Evolutionary conservation across 164 flowering plant species (phyloP).

Genomic region (Magnolia kwangsiensis): DNA sequence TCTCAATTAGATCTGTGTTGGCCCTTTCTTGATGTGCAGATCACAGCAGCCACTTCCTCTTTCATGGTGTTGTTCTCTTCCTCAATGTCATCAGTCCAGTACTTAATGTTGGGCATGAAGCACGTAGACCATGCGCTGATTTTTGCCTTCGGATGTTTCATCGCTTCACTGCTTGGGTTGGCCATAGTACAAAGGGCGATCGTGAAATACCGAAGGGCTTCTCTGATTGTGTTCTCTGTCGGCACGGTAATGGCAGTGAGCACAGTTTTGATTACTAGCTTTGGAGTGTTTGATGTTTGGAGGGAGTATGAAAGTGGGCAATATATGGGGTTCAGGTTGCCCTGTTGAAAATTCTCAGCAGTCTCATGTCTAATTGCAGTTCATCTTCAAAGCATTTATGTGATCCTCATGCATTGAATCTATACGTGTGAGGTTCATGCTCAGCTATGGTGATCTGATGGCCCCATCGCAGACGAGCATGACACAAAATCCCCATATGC

Average conservation of each 20-base stretch:
- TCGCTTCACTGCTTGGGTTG: slow-evolving; percentile 50
- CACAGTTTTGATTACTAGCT: slow-evolving; percentile 51
- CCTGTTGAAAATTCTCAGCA: slow-evolving; percentile 31
- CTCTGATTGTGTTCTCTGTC: slow-evolving; percentile 67
- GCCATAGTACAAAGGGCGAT: slow-evolving; percentile 44
- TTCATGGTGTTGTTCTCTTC: slow-evolving; percentile 77
- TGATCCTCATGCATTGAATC: too few relatives aligned
- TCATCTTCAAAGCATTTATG: too few relatives aligned
- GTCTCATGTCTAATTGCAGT: too few relatives aligned
- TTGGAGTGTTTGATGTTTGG: slow-evolving; percentile 51
- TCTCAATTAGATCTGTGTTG: not conserved
- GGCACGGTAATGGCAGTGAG: slow-evolving; percentile 60
- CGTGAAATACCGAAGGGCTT: slow-evolving; percentile 44
- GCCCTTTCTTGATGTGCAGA: slow-evolving; percentile 28
- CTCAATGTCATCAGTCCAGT: slow-evolving; percentile 65
- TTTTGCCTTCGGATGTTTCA: slow-evolving; percentile 40
- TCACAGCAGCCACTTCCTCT: slow-evolving; percentile 69
- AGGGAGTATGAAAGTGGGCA: slow-evolving; percentile 38
- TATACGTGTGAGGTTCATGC: too few relatives aligned
- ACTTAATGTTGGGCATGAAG: slow-evolving; percentile 55
- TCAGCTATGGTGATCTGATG: too few relatives aligned
- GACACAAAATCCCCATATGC: too few relatives aligned
- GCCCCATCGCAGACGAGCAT: too few relatives aligned
- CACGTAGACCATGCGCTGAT: slow-evolving; percentile 31
- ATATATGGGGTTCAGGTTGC: slow-evolving; percentile 57